Evolutionary conservation across 805 yeast species (phyloP).

Genomic region (Metschnikowia kunwiensis): DNA sequence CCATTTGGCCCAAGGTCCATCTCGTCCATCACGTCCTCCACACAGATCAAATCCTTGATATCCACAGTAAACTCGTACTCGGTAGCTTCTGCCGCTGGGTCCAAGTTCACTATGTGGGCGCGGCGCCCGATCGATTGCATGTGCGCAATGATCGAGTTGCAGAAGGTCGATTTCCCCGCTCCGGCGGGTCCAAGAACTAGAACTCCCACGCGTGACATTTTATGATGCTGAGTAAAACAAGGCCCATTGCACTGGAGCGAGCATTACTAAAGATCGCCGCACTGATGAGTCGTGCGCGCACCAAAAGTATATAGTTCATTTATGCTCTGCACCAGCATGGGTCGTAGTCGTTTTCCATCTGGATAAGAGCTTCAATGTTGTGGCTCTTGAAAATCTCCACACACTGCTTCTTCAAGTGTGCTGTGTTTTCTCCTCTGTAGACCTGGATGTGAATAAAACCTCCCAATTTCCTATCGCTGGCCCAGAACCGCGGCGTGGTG

Average conservation of each 20-base stretch:
- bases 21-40: constrained; percentile 95
- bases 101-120: constrained; percentile 91
- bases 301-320: constrained; percentile 1
- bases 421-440: constrained; percentile 60
- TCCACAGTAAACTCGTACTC: constrained; percentile 91
- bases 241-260: too few species aligned
- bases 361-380: constrained; percentile 57
- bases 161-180: constrained; percentile 90
- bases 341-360: constrained; percentile 63
- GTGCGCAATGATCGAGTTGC: constrained; percentile 80
- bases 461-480: constrained; percentile 35
- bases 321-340: constrained; percentile 59
- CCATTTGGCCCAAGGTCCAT: constrained; percentile 94
- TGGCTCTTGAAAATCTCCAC: constrained; percentile 49
- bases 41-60: constrained; percentile 82
- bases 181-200: constrained; percentile 97
- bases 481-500: constrained; percentile 92
- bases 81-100: constrained; percentile 95
- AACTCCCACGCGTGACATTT: constrained; percentile 93
- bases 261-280: background rate
- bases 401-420: constrained; percentile 57
- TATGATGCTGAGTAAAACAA: constrained; percentile 3
- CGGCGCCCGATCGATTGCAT: constrained; percentile 89
- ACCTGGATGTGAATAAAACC: constrained; percentile 86
- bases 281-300: constrained; percentile 17